Conservation (phyloP, 2,329 filamentous ascomycete species). For the Acrocalymma vagum region DNA sequence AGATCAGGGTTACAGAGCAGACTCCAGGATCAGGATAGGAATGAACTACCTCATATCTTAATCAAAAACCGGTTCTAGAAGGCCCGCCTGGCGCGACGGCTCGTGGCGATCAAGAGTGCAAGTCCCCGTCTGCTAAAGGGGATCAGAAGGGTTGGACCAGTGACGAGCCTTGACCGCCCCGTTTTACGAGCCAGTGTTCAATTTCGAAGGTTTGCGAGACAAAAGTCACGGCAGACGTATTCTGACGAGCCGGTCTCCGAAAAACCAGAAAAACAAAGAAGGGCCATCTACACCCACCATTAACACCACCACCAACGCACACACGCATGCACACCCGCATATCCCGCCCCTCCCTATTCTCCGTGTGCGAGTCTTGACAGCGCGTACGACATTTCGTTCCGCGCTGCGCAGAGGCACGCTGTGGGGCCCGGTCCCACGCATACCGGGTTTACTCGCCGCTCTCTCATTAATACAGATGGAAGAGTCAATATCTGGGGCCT, state of each 20-base stretch:
- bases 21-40: constrained; percentile 9
- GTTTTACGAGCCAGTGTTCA: constrained; percentile 15
- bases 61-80: constrained; percentile 37
- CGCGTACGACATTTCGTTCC: constrained; percentile 21
- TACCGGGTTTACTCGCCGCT: constrained; percentile 9
- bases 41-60: constrained; percentile 15
- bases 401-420: constrained; percentile 20
- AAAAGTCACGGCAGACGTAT: constrained; percentile 15
- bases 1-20: constrained; percentile 1
- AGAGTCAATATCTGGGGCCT: constrained; percentile 17
- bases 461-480: constrained; percentile 35
- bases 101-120: constrained; percentile 35
- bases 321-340: too few species aligned
- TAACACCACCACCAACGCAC: too few species aligned
- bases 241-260: constrained; percentile 10
- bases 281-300: too few species aligned
- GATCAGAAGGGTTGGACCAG: constrained; percentile 13
- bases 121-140: constrained; percentile 19
- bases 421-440: constrained; percentile 36
- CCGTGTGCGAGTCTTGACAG: too few species aligned
- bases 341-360: constrained; percentile 20
- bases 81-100: constrained; percentile 33
- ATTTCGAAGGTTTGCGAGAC: constrained; percentile 17
- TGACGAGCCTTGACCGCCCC: constrained; percentile 13
- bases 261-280: too few species aligned